Evolutionary conservation across 1,284 basidiomycete species (phyloP).

Genomic region (Pyrrhoderma noxium): DNA sequence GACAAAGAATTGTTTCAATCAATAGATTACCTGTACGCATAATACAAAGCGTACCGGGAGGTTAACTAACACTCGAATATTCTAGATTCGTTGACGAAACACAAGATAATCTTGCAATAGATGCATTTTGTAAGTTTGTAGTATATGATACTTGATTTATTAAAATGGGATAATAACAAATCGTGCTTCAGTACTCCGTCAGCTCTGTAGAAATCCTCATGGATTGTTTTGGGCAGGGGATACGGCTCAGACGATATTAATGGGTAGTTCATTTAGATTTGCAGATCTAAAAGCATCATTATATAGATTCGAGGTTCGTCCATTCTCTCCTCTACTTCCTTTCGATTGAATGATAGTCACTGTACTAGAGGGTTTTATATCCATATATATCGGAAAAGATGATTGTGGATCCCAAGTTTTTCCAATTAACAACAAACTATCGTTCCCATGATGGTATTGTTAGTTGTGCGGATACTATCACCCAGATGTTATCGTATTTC

Average conservation of each 20-base stretch:
- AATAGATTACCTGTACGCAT: slow-evolving; percentile 53
- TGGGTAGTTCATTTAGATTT: slow-evolving; percentile 66
- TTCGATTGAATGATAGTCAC: too few relatives aligned
- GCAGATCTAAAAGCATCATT: slow-evolving; percentile 64
- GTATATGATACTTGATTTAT: neutral
- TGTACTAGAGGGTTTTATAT: neutral
- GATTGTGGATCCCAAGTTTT: slow-evolving; percentile 36
- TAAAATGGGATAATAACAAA: neutral
- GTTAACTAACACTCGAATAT: neutral
- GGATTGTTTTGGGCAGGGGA: slow-evolving; percentile 76
- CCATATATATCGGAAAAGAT: slow-evolving; percentile 5
- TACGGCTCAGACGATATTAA: slow-evolving; percentile 70
- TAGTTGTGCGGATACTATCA: slow-evolving; percentile 56
- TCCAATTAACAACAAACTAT: slow-evolving; percentile 60
- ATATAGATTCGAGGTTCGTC: slow-evolving; percentile 48
- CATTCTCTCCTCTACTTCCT: neutral
- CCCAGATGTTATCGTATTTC: slow-evolving; percentile 52
- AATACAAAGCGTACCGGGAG: neutral
- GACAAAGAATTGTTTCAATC: slow-evolving; percentile 17
- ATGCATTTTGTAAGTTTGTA: slow-evolving; percentile 47
- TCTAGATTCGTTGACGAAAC: slow-evolving; percentile 65
- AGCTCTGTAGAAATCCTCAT: slow-evolving; percentile 52
- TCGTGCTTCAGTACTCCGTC: slow-evolving; percentile 43
- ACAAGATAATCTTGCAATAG: slow-evolving; percentile 65
- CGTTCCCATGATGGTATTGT: slow-evolving; percentile 68